phyloP scores from a whole-genome alignment of 306 rosid genomes.

The Malus asiatica region DNA sequence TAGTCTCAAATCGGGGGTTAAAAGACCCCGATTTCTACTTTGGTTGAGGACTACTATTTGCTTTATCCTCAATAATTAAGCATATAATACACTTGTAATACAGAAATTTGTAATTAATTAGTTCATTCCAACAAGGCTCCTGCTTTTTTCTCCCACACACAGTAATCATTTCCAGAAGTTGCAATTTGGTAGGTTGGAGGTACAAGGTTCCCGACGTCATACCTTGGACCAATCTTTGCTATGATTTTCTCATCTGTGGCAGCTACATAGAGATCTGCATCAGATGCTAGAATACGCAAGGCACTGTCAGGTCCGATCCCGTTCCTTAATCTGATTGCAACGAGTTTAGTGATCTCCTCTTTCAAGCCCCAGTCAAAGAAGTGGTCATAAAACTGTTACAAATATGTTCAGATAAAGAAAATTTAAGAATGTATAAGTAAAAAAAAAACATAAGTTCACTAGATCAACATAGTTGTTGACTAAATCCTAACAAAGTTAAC shows the following conservation, averaged over 20 bases:
- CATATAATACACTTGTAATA: not conserved
- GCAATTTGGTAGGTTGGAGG: constrained; percentile 40
- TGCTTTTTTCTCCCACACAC: constrained; percentile 46
- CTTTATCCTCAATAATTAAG: not conserved
- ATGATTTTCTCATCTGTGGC: constrained; percentile 43
- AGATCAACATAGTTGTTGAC: too few relatives aligned
- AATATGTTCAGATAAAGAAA: not conserved
- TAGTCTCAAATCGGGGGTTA: too few relatives aligned
- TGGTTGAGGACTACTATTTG: not conserved
- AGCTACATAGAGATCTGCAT: constrained; percentile 50
- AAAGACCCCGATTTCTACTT: not conserved
- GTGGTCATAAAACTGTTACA: constrained; percentile 59
- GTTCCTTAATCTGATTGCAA: constrained; percentile 33
- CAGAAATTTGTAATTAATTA: not conserved
- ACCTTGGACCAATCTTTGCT: constrained; percentile 60
- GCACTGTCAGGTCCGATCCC: constrained; percentile 36
- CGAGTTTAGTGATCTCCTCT: constrained; percentile 45
- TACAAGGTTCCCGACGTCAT: constrained; percentile 21
- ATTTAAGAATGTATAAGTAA: not conserved
- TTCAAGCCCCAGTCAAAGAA: constrained; percentile 59
- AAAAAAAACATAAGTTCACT: not conserved
- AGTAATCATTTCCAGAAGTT: constrained; percentile 49
- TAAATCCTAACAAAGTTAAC: too few relatives aligned
- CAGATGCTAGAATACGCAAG: constrained; percentile 43
- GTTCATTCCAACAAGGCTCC: not conserved